Evolutionary conservation across 2,329 filamentous ascomycete species (phyloP).

Genomic region (Hypoxylon sp.): DNA sequence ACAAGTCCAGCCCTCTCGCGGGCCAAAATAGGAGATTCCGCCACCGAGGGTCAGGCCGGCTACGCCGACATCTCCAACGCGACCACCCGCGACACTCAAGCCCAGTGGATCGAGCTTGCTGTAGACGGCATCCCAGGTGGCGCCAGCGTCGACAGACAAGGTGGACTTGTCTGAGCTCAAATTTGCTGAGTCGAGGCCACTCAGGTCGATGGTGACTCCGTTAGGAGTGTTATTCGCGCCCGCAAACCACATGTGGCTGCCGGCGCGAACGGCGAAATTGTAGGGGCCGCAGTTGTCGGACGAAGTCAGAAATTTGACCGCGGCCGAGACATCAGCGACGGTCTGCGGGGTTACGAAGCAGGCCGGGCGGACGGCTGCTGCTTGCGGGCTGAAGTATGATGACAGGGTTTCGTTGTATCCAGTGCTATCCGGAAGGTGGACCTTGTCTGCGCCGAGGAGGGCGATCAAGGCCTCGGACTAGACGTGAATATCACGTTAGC

Average conservation of each 20-base stretch:
- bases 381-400: constrained; percentile 45
- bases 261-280: constrained; percentile 65
- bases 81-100: constrained; percentile 37
- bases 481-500: neutral
- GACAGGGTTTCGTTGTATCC: constrained; percentile 40
- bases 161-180: constrained; percentile 55
- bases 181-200: constrained; percentile 56
- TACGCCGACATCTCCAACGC: constrained; percentile 34
- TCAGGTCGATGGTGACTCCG: constrained; percentile 63
- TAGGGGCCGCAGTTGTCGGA: neutral
- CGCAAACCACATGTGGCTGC: constrained; percentile 66
- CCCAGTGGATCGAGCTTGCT: constrained; percentile 57
- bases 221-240: constrained; percentile 60
- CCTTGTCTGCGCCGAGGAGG: constrained; percentile 38
- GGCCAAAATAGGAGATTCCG: constrained; percentile 37
- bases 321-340: constrained; percentile 51
- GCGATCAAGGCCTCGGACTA: constrained; percentile 33
- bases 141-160: constrained; percentile 60
- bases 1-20: constrained; percentile 42
- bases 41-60: constrained; percentile 38
- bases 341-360: constrained; percentile 50
- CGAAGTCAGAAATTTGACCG: constrained; percentile 46
- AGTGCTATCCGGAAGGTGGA: constrained; percentile 32
- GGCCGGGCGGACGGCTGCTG: constrained; percentile 30
- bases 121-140: constrained; percentile 63